Conservation (phyloP, 164 flowering plant species). For the Vitis amurensis region DNA sequence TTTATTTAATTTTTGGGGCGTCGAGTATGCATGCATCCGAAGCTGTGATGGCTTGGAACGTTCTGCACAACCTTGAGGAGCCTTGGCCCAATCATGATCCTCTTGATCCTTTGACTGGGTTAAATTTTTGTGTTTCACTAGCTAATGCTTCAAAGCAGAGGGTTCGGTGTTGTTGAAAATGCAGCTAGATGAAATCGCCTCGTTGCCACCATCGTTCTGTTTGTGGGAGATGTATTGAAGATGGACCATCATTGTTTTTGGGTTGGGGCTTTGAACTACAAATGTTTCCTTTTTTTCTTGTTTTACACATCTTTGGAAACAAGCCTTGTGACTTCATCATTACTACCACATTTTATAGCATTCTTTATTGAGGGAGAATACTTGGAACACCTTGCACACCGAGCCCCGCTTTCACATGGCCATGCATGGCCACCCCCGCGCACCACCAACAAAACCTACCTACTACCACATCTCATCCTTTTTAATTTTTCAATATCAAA, state of each 20-base stretch:
- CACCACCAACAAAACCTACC: too few relatives aligned
- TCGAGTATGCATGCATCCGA: conserved; percentile 84
- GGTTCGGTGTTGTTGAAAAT: conserved; percentile 78
- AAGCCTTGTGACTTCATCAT: too few relatives aligned
- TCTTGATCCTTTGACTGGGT: conserved; percentile 67
- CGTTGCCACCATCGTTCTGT: conserved; percentile 99
- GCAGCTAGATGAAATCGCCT: conserved; percentile 91
- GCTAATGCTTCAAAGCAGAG: conserved; percentile 4
- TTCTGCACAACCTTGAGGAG: conserved; percentile 74
- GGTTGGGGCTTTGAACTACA: conserved; percentile 43
- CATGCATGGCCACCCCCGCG: too few relatives aligned
- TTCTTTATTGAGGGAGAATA: conserved; percentile 90
- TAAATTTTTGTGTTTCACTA: conserved; percentile 41
- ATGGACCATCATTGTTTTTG: conserved; percentile 99
- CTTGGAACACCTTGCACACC: conserved; percentile 93
- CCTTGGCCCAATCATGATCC: conserved; percentile 91
- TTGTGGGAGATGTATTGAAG: conserved; percentile 97
- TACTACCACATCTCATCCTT: too few relatives aligned
- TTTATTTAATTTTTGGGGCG: too few relatives aligned
- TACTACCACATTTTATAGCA: conserved; percentile 33
- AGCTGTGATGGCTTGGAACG: conserved; percentile 77
- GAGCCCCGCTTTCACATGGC: conserved; percentile 65
- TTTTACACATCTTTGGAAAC: too few relatives aligned
- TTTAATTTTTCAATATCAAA: too few relatives aligned
- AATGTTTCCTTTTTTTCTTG: too few relatives aligned